Evolutionary conservation across 495 filamentous ascomycete genomes (phyloP).

Genomic region (Penicillium waksmanii): DNA sequence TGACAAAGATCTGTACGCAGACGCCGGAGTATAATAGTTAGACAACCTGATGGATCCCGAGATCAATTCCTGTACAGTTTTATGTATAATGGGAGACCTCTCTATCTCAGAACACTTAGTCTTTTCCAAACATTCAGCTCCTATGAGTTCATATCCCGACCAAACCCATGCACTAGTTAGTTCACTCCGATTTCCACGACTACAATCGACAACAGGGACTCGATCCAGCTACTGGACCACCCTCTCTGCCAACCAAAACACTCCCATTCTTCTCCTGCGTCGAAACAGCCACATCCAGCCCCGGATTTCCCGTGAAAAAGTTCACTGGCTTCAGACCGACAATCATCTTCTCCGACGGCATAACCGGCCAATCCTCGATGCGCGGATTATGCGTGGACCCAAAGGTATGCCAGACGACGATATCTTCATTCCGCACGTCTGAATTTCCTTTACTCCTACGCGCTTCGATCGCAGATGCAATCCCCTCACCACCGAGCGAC

Average conservation of each 20-base stretch:
- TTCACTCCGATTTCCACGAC: not conserved
- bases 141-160: too few relatives aligned
- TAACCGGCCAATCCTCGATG: constrained; percentile 67
- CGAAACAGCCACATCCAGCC: constrained; percentile 41
- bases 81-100: too few relatives aligned
- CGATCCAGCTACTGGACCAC: not conserved
- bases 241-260: constrained; percentile 24
- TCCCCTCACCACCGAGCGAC: constrained; percentile 56
- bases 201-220: not conserved
- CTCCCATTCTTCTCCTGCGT: constrained; percentile 37
- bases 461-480: constrained; percentile 22
- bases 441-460: constrained; percentile 28
- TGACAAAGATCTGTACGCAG: too few relatives aligned
- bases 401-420: constrained; percentile 57
- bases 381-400: constrained; percentile 64
- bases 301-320: constrained; percentile 74
- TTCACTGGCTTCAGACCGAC: constrained; percentile 69
- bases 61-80: too few relatives aligned
- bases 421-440: constrained; percentile 51
- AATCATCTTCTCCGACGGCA: constrained; percentile 52
- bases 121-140: too few relatives aligned
- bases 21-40: too few relatives aligned
- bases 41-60: too few relatives aligned
- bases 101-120: too few relatives aligned
- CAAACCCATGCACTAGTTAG: too few relatives aligned